These are phyloP conservation scores for Schizochytrium sp. DNA, from an alignment of 108 stramenopile species.

Conservation along the genomic window DNA sequence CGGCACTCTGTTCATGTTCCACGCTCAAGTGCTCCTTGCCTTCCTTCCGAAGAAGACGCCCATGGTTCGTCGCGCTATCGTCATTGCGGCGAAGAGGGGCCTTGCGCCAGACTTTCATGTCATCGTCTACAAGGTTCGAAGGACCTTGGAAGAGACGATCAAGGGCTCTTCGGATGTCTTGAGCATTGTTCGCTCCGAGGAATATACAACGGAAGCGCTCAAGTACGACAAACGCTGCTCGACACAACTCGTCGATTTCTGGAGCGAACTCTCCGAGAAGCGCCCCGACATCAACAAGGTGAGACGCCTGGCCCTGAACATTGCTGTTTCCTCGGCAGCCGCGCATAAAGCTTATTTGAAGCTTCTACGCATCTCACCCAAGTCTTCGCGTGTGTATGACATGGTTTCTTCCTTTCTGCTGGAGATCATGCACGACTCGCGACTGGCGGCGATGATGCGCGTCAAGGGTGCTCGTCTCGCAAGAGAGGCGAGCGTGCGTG, in stretches of 20 bases:
- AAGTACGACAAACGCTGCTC: neutral
- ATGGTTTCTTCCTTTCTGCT: neutral
- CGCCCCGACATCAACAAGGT: neutral
- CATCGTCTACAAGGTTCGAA: neutral
- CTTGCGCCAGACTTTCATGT: neutral
- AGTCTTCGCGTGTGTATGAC: neutral
- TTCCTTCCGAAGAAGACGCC: neutral
- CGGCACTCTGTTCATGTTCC: neutral
- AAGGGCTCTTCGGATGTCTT: neutral
- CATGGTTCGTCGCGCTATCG: neutral
- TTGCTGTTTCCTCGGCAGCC: neutral
- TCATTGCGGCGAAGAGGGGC: neutral
- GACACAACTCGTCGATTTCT: neutral
- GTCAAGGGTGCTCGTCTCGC: neutral
- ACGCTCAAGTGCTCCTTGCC: neutral
- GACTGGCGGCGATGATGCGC: neutral
- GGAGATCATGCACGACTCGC: neutral
- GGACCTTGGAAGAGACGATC: neutral
- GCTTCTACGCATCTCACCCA: neutral
- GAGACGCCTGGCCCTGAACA: neutral
- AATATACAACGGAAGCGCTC: neutral
- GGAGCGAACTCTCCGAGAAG: conserved; percentile 1
- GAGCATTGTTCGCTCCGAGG: neutral
- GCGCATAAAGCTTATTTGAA: neutral
- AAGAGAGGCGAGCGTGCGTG: neutral